phyloP scores from a whole-genome alignment of 2,329 filamentous ascomycete species.

The Ambrosiella xylebori region DNA sequence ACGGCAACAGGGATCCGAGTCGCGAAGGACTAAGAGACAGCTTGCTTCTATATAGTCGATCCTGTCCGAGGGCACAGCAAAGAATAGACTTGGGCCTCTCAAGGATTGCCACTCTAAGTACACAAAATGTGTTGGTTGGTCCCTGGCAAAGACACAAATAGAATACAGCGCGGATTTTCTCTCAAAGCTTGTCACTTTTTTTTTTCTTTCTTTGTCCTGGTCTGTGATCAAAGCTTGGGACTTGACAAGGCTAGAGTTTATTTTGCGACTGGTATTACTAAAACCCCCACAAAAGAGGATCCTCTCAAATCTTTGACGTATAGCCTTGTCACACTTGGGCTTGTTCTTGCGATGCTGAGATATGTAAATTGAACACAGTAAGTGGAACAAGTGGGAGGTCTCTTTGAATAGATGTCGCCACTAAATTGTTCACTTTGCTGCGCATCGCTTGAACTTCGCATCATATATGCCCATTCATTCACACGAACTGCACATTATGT shows the following conservation, averaged over 20 bases:
- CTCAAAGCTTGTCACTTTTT: not conserved
- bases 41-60: not conserved
- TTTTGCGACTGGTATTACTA: not conserved
- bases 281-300: not conserved
- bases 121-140: not conserved
- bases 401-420: no score
- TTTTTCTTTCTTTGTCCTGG: not conserved
- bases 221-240: not conserved
- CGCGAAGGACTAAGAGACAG: not conserved
- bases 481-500: not conserved
- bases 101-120: not conserved
- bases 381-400: no score
- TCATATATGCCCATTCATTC: no score
- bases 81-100: not conserved
- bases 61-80: not conserved
- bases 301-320: not conserved
- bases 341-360: not conserved
- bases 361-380: not conserved
- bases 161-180: not conserved
- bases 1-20: not conserved
- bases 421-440: no score
- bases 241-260: not conserved
- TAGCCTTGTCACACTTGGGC: not conserved
- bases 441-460: no score
- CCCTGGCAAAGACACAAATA: not conserved